Evolutionary conservation across 192 early-diverging fungal species (phyloP), one percentile per base, ranked within the genome.

Genomic region (Podila epicladia): DNA sequence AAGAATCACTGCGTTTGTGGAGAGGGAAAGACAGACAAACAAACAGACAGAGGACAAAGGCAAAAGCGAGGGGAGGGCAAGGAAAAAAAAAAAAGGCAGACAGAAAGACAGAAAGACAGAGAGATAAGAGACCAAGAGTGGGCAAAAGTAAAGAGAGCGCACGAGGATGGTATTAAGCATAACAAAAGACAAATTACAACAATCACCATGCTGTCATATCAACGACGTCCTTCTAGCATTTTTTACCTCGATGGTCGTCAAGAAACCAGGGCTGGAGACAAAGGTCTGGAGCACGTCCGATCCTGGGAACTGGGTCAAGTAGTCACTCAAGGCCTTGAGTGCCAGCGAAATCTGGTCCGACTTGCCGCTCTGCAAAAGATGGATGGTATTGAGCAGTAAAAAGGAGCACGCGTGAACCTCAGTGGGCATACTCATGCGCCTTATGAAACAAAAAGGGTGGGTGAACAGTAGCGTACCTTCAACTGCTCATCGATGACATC

Each of bases 271-370:
- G 31, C 64, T 76, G 1, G 82, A 58, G 11, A 90, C 82, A 50
- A 84, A 85, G 31, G 64, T 61, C 51, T 86, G 85, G 17, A 90
- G 75, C 31, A 72, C 77, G 55, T 77, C 73, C 0, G 89, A 90
- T 1, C 78, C 77, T 26, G 55, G 66, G 62, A 69, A 83, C 57
- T 76, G 84, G 66, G 85, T 85, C 29, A 90, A 75, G 64, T 83
- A 84, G 37, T 84, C 67, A 37, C 85, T 85, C 32, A 90, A 69
- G 13, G 63, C 74, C 45, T 77, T 77, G 32, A 90, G 82, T 15
- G 83, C 82, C n/a, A 77, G 53, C 28, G 78, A 49, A 33, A 67
- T 73, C 5, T 71, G 65, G 13, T 67, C 75, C 61, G 71, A 72
- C 20, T 74, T 82, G 5, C 73, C 50, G 57, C 83, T 85, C 82